Conservation (phyloP, 73 alveolate genomes). For the Tetrahymena borealis region DNA sequence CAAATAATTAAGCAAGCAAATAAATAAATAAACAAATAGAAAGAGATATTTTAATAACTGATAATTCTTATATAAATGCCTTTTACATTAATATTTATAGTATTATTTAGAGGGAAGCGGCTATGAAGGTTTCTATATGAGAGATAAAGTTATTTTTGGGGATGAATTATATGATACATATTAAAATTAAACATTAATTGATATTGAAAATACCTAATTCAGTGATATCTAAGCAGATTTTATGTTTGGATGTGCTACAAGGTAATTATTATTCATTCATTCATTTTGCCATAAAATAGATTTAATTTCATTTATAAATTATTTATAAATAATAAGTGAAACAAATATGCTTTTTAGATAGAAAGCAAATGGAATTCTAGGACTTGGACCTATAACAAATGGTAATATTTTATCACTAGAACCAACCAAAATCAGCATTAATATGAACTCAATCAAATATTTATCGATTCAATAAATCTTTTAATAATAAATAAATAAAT, state of each 20-base stretch:
- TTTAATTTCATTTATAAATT: background rate
- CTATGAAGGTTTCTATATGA: background rate
- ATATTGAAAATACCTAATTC: background rate
- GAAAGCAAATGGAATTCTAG: background rate
- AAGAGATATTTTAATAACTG: too few relatives aligned
- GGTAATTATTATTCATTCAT: background rate
- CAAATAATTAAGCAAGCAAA: too few relatives aligned
- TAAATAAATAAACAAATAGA: too few relatives aligned
- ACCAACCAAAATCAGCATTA: too few relatives aligned
- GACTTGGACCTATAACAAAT: background rate
- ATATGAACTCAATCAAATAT: too few relatives aligned
- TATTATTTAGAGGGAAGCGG: background rate
- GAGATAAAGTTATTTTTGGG: background rate
- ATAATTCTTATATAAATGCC: background rate
- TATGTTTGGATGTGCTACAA: background rate
- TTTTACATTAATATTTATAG: background rate
- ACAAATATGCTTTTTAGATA: background rate
- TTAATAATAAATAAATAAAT: background rate
- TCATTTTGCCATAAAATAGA: background rate
- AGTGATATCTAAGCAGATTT: background rate
- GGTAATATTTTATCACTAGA: background rate
- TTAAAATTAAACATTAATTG: background rate
- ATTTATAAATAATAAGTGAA: background rate
- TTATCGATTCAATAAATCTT: background rate
- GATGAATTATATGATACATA: background rate